These are phyloP conservation scores for Yueomyces sinensis DNA, from an alignment of 805 yeast species.

Conservation along the genomic window DNA sequence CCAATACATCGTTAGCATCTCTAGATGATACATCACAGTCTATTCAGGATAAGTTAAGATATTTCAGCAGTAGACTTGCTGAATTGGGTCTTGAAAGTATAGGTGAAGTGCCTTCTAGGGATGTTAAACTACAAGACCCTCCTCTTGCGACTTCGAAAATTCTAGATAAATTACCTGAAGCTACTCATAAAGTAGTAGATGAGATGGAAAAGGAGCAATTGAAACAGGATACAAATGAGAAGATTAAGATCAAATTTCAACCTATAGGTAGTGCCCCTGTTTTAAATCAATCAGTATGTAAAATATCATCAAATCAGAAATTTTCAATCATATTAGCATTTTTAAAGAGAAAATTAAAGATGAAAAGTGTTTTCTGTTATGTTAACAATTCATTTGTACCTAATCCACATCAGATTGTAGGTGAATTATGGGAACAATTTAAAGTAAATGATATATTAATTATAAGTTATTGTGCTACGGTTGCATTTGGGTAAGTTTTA, in stretches of 20 bases:
- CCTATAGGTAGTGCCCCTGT: slow-evolving; percentile 20
- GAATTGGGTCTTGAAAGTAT: slow-evolving; percentile 16
- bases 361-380: slow-evolving; percentile 18
- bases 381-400: slow-evolving; percentile 27
- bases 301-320: slow-evolving; percentile 16
- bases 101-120: slow-evolving; percentile 2
- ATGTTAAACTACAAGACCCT: slow-evolving; percentile 3
- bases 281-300: slow-evolving; percentile 16
- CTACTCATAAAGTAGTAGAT: slow-evolving; percentile 6
- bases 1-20: neutral
- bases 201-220: neutral
- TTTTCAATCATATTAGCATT: slow-evolving; percentile 16
- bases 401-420: slow-evolving; percentile 21
- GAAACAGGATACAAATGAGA: slow-evolving; percentile 2
- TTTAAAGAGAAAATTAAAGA: slow-evolving; percentile 11
- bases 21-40: neutral
- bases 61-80: slow-evolving; percentile 14
- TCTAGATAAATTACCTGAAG: slow-evolving; percentile 4
- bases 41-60: slow-evolving; percentile 15
- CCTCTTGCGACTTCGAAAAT: slow-evolving; percentile 8
- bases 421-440: slow-evolving; percentile 22
- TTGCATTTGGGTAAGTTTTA: slow-evolving; percentile 21
- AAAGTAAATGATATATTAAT: slow-evolving; percentile 21
- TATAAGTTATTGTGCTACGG: slow-evolving; percentile 23
- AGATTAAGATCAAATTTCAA: slow-evolving; percentile 18